Evolutionary conservation across 257 asterid genomes (phyloP), one percentile per base, ranked within the genome.

Genomic region (Solanum clarkiae): DNA sequence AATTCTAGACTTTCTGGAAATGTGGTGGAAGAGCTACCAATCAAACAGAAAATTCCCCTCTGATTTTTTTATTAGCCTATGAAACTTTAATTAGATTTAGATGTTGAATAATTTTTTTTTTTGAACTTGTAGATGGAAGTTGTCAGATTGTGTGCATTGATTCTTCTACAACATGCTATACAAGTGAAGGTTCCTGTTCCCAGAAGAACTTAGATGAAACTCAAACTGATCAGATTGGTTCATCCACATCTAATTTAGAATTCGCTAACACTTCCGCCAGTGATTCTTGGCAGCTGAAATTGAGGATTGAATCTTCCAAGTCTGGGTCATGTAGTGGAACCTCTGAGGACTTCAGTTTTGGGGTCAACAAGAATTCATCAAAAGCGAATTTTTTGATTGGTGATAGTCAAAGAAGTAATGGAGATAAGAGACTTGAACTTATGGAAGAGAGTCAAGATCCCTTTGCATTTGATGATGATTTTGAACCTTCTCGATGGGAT

Each of bases 401-500:
- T 55, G 88, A 88, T 84, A 91, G 40, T 79, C 80, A 81, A 36
- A 88, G 84, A 85, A 79, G 71, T 60, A 63, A 70, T 17, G 87
- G 69, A 47, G 80, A 63, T 80, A 65, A 86, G 59, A 86, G 86
- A 20, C 53, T 84, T 79, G 92, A 91, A 83, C 83, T 70, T 70
- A 40, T 86, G 85, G 94, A 88, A 60, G 92, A 88, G 69, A 86
- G 91, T 71, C 92, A 84, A 88, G 98, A 94, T 88, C 98, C 98
- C 84, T 95, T 93, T 87, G 95, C 97, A 56, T 95, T 95, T 90
- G 93, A 90, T 59, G 95, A 86, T 47, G 94, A 87, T 40, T 85
- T 88, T 86, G 94, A 90, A 90, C 97, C 94, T 42, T 90, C 98
- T 44, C 92, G 93, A 88, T 95, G 98, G 98, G 98, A 95, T 83